Evolutionary conservation across 2,329 filamentous ascomycete genomes (phyloP).

Genomic region (Pestalotiopsis sp.): DNA sequence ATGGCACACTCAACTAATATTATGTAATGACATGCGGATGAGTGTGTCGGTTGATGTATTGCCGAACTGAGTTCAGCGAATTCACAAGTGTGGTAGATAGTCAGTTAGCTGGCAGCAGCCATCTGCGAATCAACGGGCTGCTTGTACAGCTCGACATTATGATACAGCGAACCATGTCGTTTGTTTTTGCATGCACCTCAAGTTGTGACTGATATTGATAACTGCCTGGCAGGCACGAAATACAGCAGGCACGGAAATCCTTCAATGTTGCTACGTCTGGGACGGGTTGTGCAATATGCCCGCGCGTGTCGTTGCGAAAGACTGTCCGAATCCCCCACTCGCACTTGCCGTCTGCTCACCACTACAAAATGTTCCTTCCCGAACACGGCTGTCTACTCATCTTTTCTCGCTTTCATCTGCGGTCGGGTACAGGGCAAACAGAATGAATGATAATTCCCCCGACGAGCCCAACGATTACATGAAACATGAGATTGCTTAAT

Average conservation of each 20-base stretch:
- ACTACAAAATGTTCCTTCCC: too few species aligned
- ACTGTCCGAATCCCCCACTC: background rate
- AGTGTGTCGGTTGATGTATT: background rate
- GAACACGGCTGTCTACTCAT: too few species aligned
- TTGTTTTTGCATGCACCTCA: background rate
- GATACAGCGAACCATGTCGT: background rate
- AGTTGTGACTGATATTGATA: background rate
- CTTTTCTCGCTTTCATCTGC: background rate
- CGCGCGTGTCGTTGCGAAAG: background rate
- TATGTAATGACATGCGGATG: background rate
- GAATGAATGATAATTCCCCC: background rate
- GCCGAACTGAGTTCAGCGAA: background rate
- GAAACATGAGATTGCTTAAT: constrained; percentile 5
- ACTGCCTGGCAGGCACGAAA: background rate
- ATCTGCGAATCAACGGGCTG: background rate
- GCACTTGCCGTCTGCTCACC: background rate
- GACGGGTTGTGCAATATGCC: background rate
- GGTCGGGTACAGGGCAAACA: too few species aligned
- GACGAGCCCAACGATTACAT: background rate
- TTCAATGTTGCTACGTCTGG: background rate
- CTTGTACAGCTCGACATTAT: background rate
- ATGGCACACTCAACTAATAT: background rate
- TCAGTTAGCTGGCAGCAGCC: background rate
- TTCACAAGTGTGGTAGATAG: background rate
- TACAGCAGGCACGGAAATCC: background rate